Percentiles rank a stretch among this genome's conserved stretches.
Conservation (phyloP, 225 moss, liverwort and hornwort genomes). For the Bryoerythrophyllum caledonicum region DNA sequence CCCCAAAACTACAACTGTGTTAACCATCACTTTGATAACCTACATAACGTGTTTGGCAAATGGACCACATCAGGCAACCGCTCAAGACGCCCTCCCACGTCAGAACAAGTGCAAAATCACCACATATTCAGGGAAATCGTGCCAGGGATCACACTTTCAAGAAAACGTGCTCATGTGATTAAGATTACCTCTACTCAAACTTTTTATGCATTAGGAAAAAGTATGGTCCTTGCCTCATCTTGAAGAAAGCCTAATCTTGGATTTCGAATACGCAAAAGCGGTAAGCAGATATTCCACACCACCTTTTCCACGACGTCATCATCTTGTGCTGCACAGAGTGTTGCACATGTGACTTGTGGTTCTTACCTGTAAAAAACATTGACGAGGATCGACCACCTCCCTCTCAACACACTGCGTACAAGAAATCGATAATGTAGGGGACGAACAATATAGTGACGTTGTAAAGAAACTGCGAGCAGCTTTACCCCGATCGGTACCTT, state of each 20-base stretch:
- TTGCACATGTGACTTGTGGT: background rate
- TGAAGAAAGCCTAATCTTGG: conserved; percentile 30
- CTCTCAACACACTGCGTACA: background rate
- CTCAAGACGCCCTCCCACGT: background rate
- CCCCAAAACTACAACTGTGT: conserved; percentile 23
- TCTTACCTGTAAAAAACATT: background rate
- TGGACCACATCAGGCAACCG: conserved; percentile 7
- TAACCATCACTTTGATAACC: conserved; percentile 46
- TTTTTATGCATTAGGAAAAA: conserved; percentile 5
- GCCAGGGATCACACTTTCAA: background rate
- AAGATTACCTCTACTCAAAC: background rate
- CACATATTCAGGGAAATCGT: background rate
- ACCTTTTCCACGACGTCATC: conserved; percentile 41
- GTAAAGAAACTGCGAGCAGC: background rate
- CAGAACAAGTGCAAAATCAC: background rate
- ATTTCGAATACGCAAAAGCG: conserved; percentile 34
- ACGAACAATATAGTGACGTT: background rate
- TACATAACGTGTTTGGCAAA: conserved; percentile 14
- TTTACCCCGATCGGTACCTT: too few species aligned
- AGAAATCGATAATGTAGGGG: background rate
- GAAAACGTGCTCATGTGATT: conserved; percentile 2
- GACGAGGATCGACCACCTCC: background rate
- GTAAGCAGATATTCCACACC: conserved; percentile 38
- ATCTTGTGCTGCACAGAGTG: conserved; percentile 38
- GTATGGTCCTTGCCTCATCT: conserved; percentile 29